Evolutionary conservation across 1,284 basidiomycete species (phyloP).

Genomic region (Vanrija sp.): DNA sequence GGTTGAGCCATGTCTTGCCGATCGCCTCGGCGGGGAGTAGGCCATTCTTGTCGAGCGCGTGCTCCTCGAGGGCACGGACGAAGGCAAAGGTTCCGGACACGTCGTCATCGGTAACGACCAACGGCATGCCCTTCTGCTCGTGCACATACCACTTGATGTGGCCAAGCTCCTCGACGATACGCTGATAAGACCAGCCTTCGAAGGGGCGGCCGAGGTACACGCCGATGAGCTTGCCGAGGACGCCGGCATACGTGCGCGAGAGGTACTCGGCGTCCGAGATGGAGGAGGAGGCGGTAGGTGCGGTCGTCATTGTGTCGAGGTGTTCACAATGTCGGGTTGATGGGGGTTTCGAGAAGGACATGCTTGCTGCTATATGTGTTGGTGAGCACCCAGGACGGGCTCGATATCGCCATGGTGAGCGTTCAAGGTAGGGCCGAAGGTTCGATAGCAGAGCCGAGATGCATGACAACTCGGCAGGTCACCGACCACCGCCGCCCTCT

Average conservation of each 20-base stretch:
- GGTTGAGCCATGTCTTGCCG: conserved; percentile 8
- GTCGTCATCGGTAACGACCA: conserved; percentile 5
- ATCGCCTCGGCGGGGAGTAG: background rate
- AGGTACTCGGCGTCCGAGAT: background rate
- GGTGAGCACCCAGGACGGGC: too few species aligned
- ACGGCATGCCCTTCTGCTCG: background rate
- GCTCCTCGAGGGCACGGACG: conserved; percentile 3
- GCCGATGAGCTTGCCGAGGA: conserved; percentile 9
- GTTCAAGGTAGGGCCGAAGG: too few species aligned
- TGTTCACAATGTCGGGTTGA: too few species aligned
- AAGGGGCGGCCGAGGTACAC: conserved; percentile 8
- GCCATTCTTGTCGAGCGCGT: background rate
- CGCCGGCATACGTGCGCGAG: conserved; percentile 5
- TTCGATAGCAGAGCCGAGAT: too few species aligned
- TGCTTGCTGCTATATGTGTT: too few species aligned
- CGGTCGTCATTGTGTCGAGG: too few species aligned
- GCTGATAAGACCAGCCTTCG: conserved; percentile 4
- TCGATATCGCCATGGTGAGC: too few species aligned
- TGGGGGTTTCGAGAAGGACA: too few species aligned
- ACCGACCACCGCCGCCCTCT: too few species aligned
- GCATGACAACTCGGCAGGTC: too few species aligned
- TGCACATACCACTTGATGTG: conserved; percentile 6
- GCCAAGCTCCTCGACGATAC: conserved; percentile 5
- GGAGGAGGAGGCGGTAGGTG: too few species aligned
- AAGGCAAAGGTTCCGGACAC: conserved; percentile 5